Conservation (phyloP, 1,284 basidiomycete species). For the Boletus subluridellus region DNA sequence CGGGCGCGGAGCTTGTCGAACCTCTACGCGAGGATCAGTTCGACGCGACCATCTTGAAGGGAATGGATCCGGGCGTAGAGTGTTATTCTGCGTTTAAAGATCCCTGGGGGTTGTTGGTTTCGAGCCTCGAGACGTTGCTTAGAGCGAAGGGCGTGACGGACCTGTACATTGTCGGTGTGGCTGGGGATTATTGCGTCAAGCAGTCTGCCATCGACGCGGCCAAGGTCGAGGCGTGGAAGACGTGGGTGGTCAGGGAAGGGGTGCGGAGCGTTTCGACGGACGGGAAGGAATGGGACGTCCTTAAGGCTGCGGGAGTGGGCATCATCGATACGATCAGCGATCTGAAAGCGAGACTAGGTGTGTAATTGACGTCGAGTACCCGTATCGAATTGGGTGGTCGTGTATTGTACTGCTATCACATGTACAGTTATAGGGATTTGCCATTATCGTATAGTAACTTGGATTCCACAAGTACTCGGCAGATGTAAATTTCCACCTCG, state of each 20-base stretch:
- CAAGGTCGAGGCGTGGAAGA: constrained; percentile 37
- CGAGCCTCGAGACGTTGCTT: constrained; percentile 39
- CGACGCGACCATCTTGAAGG: constrained; percentile 44
- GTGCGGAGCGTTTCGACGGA: constrained; percentile 37
- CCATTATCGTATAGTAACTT: neutral
- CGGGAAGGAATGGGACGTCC: constrained; percentile 38
- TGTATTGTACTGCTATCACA: neutral
- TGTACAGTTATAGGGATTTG: neutral
- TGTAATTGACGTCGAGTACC: neutral
- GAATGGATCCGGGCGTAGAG: constrained; percentile 44
- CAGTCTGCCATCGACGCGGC: constrained; percentile 45
- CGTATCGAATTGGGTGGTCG: neutral
- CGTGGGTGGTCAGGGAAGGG: constrained; percentile 48
- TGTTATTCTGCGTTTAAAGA: constrained; percentile 54
- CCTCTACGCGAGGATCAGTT: constrained; percentile 39
- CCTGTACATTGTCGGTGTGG: constrained; percentile 47
- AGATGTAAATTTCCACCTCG: neutral
- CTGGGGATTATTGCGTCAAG: constrained; percentile 54
- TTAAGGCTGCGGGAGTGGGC: constrained; percentile 32
- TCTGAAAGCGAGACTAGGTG: constrained; percentile 19
- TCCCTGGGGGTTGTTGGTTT: constrained; percentile 41
- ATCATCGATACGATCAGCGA: constrained; percentile 29
- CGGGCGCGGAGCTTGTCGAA: constrained; percentile 43
- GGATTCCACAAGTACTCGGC: neutral
- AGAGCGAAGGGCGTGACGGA: constrained; percentile 41